A percentile compares a stretch with the other conserved stretches of the same genome.
Conservation (phyloP, 768 basidiomycete genomes). For the Sarcomyxa edulis region DNA sequence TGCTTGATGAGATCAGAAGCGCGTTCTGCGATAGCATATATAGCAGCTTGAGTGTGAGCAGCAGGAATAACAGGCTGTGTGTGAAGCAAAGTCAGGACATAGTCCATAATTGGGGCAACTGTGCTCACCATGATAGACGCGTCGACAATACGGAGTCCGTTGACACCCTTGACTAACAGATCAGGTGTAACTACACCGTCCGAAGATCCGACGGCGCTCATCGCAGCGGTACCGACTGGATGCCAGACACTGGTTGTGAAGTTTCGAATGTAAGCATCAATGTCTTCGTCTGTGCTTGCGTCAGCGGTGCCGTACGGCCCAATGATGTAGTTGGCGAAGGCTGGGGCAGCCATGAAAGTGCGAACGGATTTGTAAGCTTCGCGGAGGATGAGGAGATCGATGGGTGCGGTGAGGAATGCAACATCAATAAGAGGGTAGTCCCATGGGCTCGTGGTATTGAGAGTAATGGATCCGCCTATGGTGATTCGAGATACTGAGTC, state of each 20-base stretch:
- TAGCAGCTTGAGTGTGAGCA: conserved; percentile 17
- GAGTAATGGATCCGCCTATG: conserved; percentile 19
- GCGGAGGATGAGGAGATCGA: conserved; percentile 13
- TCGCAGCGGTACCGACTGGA: conserved; percentile 23
- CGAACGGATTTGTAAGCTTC: conserved; percentile 11
- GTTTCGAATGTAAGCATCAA: conserved; percentile 19
- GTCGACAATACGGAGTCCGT: conserved; percentile 32
- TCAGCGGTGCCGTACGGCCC: conserved; percentile 10
- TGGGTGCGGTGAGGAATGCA: conserved; percentile 26
- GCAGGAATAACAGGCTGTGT: conserved; percentile 16
- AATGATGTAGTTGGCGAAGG: conserved; percentile 14
- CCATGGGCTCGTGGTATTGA: conserved; percentile 34
- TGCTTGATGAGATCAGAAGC: conserved; percentile 19
- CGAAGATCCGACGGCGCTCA: conserved; percentile 10
- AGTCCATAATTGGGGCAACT: background rate
- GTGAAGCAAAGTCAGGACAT: background rate
- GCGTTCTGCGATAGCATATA: conserved; percentile 19
- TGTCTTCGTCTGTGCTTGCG: conserved; percentile 20
- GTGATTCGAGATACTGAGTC: background rate
- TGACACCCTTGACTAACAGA: conserved; percentile 27
- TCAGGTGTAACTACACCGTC: conserved; percentile 24
- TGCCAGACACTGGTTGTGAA: conserved; percentile 21
- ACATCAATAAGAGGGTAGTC: conserved; percentile 37
- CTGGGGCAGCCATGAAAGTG: conserved; percentile 10
- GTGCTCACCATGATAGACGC: conserved; percentile 26